Evolutionary conservation across 495 filamentous ascomycete species (phyloP), one percentile per base, ranked within the genome.

Genomic region (Penicillium soppii): DNA sequence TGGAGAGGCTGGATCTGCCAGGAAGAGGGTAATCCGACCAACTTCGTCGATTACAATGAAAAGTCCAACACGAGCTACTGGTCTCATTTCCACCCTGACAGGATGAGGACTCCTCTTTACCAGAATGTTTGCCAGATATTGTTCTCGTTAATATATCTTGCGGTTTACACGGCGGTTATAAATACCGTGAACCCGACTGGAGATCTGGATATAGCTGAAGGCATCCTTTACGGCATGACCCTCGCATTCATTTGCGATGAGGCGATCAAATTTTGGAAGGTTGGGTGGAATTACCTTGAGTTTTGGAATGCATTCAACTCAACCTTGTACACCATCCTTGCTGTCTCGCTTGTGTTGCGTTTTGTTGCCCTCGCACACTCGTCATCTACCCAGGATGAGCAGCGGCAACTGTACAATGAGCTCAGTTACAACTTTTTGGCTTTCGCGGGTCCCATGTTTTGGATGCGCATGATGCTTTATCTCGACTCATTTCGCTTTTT

Each of bases 1-100:
- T 98, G 94, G 94, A 82, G 80, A 49, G 94, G 94, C 33, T 98
- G 94, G 94, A 78, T 96, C n/a, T 82, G 92, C 9, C 94, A 97
- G 62, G 89, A 97, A 53, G 88, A 95, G 47, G 81, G 88, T 33
- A 91, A 97, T 58, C 90, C 92, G 4, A 82, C 84, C 10, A 84
- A 81, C 20, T 98, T 97, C 58, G 79, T 96, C 21, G 82, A 87
- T 57, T 98, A 95, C 71, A 80, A 82, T 59, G 72, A 87, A 13
- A 88, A 87, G 59, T 85, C 80, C 37, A 87, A 91, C 58, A 83
- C 82, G 3, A 73, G 72, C 26, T 95, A 91, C 62, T 82, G 82
- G 77, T 70, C 73, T 5, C 94, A 98, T 65, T 82, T 98, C 52
- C 87, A 97, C 57, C 94, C 95, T 0, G 91, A 96, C 58, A 84